Percentiles rank a stretch among this genome's conserved stretches.
Evolutionary conservation across 306 rosid genomes (phyloP).

Genomic region (Dryas drummondii): DNA sequence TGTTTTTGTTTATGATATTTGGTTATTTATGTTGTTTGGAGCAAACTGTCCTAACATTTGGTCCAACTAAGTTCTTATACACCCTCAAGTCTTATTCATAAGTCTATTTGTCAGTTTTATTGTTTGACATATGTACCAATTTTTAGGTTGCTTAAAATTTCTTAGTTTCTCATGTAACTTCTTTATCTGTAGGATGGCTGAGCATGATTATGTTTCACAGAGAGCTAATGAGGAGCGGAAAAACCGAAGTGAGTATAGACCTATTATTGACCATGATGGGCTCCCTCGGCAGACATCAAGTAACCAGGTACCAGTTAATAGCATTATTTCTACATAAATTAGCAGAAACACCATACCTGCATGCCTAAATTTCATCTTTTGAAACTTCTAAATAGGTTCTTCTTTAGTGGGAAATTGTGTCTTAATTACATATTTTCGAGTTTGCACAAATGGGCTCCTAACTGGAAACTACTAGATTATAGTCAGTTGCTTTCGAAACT

Average conservation of each 20-base stretch:
- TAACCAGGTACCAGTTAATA: slow-evolving; percentile 48
- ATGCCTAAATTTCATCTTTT: too few relatives aligned
- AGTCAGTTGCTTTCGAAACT: not conserved
- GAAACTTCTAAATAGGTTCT: too few relatives aligned
- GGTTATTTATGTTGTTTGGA: not conserved
- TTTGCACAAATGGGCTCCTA: not conserved
- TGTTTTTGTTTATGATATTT: not conserved
- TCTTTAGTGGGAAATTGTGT: not conserved
- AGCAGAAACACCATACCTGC: not conserved
- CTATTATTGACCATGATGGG: slow-evolving; percentile 84
- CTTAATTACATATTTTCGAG: not conserved
- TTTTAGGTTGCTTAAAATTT: not conserved
- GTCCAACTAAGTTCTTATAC: not conserved
- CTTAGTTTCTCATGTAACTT: not conserved
- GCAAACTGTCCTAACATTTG: not conserved
- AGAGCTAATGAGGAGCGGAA: slow-evolving; percentile 72
- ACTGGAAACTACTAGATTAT: not conserved
- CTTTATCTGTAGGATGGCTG: slow-evolving; percentile 45
- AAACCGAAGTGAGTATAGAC: slow-evolving; percentile 56
- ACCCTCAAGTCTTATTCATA: not conserved
- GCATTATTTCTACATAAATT: not conserved
- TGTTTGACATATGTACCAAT: not conserved
- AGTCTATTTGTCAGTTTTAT: not conserved
- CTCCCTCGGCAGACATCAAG: slow-evolving; percentile 49
- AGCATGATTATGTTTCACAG: slow-evolving; percentile 55